Evolutionary conservation across 2,329 filamentous ascomycete species (phyloP).

Genomic region (Ciborinia camelliae): DNA sequence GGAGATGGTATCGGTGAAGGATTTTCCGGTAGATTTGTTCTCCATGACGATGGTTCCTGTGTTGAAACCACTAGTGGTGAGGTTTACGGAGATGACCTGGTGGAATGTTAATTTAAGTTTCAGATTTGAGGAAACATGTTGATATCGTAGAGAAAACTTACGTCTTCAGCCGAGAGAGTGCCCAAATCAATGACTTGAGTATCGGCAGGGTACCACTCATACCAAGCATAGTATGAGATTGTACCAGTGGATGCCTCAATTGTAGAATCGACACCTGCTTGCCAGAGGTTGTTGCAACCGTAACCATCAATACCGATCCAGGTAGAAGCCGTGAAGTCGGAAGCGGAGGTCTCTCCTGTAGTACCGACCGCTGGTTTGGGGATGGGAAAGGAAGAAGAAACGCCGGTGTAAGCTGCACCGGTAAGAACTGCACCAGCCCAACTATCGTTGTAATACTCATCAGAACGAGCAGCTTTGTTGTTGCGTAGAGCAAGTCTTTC

Average conservation of each 20-base stretch:
- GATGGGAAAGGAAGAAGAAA: constrained; percentile 40
- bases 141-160: not conserved
- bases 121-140: too few relatives aligned
- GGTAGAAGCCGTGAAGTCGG: constrained; percentile 38
- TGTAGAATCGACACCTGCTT: constrained; percentile 51
- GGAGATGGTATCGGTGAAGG: constrained; percentile 42
- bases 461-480: not conserved
- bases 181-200: constrained; percentile 47
- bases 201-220: constrained; percentile 57
- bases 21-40: constrained; percentile 45
- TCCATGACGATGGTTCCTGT: constrained; percentile 43
- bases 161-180: constrained; percentile 45
- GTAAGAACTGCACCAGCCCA: constrained; percentile 42
- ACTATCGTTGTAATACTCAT: constrained; percentile 31
- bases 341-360: constrained; percentile 32
- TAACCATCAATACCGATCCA: constrained; percentile 65
- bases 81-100: constrained; percentile 40
- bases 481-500: constrained; percentile 6
- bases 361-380: constrained; percentile 27
- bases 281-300: constrained; percentile 50
- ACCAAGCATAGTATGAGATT: constrained; percentile 52
- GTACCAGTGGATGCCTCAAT: constrained; percentile 35
- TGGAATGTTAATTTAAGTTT: constrained; percentile 21
- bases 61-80: constrained; percentile 17
- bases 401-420: constrained; percentile 38